phyloP scores from a whole-genome alignment of 2,329 filamentous ascomycete species.

The Fusarium verticillioides region DNA sequence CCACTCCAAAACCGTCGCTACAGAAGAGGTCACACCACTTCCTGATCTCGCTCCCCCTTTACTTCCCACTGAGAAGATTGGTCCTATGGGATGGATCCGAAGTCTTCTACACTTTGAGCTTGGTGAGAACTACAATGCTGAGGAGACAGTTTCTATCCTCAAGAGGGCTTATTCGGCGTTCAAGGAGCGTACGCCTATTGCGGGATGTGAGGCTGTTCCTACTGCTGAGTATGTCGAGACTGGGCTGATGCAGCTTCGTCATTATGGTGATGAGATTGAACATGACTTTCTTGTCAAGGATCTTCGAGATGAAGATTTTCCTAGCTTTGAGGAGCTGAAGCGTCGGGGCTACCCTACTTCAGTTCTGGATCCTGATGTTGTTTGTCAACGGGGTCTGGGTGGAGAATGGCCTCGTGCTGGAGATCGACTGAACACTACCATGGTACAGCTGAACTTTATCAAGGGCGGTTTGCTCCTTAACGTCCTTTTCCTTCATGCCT shows the following conservation, averaged over 20 bases:
- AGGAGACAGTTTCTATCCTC: background rate
- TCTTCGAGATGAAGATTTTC: slow-evolving; percentile 3
- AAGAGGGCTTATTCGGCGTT: background rate
- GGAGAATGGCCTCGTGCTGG: slow-evolving; percentile 19
- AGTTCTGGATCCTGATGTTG: slow-evolving; percentile 1
- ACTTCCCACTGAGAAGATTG: slow-evolving; percentile 16
- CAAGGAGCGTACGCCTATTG: slow-evolving; percentile 7
- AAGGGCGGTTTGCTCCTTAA: slow-evolving; percentile 5
- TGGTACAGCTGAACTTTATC: slow-evolving; percentile 14
- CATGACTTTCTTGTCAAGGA: slow-evolving; percentile 20
- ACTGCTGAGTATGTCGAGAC: background rate
- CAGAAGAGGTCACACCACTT: background rate
- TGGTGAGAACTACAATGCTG: background rate
- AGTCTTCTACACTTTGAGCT: slow-evolving; percentile 13
- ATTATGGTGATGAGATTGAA: slow-evolving; percentile 18
- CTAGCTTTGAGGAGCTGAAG: slow-evolving; percentile 10
- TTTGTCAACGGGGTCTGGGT: slow-evolving; percentile 10
- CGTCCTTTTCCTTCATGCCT: slow-evolving; percentile 6
- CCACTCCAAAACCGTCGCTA: background rate
- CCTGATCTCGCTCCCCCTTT: slow-evolving; percentile 16
- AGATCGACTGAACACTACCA: slow-evolving; percentile 4
- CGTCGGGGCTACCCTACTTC: background rate
- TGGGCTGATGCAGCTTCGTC: slow-evolving; percentile 4
- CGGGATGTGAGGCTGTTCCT: slow-evolving; percentile 10
- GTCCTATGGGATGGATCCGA: slow-evolving; percentile 17